Evolutionary conservation across 2,329 filamentous ascomycete genomes (phyloP), one percentile per base, ranked within the genome.

Genomic region (Paraphaeosphaeria minitans): DNA sequence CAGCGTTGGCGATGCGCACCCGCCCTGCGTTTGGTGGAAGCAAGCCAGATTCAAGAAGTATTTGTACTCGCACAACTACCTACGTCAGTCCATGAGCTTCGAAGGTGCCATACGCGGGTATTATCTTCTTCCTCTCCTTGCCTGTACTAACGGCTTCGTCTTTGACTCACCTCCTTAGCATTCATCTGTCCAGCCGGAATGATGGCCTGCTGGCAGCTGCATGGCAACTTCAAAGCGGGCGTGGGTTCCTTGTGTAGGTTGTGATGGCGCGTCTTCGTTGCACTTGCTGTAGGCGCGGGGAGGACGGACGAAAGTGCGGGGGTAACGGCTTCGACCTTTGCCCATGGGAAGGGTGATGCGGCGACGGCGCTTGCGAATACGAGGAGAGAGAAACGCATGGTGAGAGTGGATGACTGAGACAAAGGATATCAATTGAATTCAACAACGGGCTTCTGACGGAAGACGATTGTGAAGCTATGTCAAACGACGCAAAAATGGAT

Each of bases 171-270:
- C 63, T 74, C 69, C 9, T 64, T 62, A 14, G 57, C 55, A 22
- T 54, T 65, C 45, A 74, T 60, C 57, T 67, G 35, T 48, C 70
- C 63, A 35, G 63, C 55, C 1, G 71, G 71, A 13, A 74, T 59
- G 33, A 74, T 57, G 1, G 71, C 67, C 54, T 64, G 64, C 9
- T 55, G 22, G 48, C 70, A 74, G 12, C 70, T 58, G 50, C 71
- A 74, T 13, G 37, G 24, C 14, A 49, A 22, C 45, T 68, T 69
- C 57, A 74, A 74, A 0, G 60, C 66, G 2, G 71, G 71, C 7
- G 68, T 72, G 1, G 62, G 69, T 55, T 70, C 71, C 19, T 67
- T 66, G 46, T 72, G 69, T 10, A 61, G 66, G 48, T 69, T 63
- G 16, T 59, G 55, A 22, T 59, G 62, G 9, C 39, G 57, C 50